Evolutionary conservation across 345 rosid species (phyloP).

Genomic region (Mangifera indica): DNA sequence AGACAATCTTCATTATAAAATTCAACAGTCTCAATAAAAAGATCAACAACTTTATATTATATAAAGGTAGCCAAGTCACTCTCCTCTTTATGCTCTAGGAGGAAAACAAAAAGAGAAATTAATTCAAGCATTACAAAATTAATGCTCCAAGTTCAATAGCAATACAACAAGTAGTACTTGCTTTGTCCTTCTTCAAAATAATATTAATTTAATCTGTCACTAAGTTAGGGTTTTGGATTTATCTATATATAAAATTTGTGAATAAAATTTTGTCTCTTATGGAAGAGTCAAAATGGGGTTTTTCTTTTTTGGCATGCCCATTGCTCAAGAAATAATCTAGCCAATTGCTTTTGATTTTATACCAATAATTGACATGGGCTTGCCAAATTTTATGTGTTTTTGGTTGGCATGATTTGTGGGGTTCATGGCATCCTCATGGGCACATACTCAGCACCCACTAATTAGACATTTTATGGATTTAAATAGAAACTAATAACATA

Average conservation of each 20-base stretch:
- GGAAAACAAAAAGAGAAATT: not conserved
- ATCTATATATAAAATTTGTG: not conserved
- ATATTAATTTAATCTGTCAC: not conserved
- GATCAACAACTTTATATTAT: not conserved
- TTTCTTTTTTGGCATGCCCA: too few species aligned
- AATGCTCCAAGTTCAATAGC: not conserved
- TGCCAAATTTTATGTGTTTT: not conserved
- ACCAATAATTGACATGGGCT: not conserved
- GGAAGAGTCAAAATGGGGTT: constrained; percentile 1
- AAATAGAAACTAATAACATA: not conserved
- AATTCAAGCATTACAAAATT: not conserved
- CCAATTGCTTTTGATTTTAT: not conserved
- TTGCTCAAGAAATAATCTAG: not conserved
- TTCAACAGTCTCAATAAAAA: not conserved
- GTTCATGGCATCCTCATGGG: constrained; percentile 13
- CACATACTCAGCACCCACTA: constrained; percentile 32
- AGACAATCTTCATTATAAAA: not conserved
- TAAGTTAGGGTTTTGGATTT: constrained; percentile 8
- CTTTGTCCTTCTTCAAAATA: too few species aligned
- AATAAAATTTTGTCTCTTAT: not conserved
- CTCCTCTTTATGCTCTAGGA: not conserved
- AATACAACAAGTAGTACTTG: not conserved
- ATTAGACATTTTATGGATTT: not conserved
- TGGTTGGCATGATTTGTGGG: not conserved
- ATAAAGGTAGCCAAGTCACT: not conserved